Conservation (phyloP, 1,284 basidiomycete genomes). For the Porodaedalea pini region DNA sequence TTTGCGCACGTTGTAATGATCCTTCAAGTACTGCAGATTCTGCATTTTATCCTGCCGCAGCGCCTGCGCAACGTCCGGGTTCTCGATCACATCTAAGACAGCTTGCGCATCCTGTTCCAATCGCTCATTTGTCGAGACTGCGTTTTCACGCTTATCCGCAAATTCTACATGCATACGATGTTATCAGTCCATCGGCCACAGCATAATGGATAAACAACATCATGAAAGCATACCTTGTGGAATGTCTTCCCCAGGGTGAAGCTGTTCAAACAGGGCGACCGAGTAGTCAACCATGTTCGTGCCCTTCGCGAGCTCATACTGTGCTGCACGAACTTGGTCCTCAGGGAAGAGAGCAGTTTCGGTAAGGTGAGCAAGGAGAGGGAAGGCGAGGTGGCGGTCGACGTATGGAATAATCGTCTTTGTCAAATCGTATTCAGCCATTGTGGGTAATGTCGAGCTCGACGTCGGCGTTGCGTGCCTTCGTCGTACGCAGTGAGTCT, state of each 20-base stretch:
- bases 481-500: background rate
- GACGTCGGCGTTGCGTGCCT: slow-evolving; percentile 4
- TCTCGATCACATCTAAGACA: slow-evolving; percentile 94
- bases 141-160: slow-evolving; percentile 72
- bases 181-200: background rate
- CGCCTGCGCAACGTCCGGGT: slow-evolving; percentile 90
- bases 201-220: background rate
- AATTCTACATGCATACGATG: slow-evolving; percentile 58
- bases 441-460: slow-evolving; percentile 26
- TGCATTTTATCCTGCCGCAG: slow-evolving; percentile 94
- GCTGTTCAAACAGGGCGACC: slow-evolving; percentile 72
- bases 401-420: slow-evolving; percentile 91
- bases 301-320: slow-evolving; percentile 95
- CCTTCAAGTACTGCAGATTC: slow-evolving; percentile 91
- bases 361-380: slow-evolving; percentile 84
- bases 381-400: slow-evolving; percentile 92
- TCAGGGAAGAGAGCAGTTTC: slow-evolving; percentile 71
- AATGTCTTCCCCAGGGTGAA: slow-evolving; percentile 65
- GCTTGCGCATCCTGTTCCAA: slow-evolving; percentile 88
- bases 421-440: slow-evolving; percentile 88
- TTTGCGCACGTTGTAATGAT: slow-evolving; percentile 80
- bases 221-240: slow-evolving; percentile 55
- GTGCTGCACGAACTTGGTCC: slow-evolving; percentile 76
- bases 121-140: slow-evolving; percentile 79
- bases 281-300: slow-evolving; percentile 97